A percentile compares a stretch with the other conserved stretches of the same genome.
These are phyloP conservation scores for Globisporangium acanthophoron DNA, from an alignment of 352 stramenopile genomes.

Conservation along the genomic window DNA sequence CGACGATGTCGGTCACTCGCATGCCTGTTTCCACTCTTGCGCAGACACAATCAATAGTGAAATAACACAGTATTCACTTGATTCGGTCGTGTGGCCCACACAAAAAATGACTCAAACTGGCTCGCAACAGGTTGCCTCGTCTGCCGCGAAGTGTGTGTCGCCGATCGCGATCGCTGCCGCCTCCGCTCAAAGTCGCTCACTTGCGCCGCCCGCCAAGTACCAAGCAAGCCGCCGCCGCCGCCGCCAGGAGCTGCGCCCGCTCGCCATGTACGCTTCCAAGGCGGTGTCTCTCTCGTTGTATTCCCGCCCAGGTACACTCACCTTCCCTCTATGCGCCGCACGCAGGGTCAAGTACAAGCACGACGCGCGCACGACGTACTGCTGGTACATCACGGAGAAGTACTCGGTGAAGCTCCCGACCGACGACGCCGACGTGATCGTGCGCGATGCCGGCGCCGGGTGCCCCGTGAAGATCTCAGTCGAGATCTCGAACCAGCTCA, in stretches of 20 bases:
- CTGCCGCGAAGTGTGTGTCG: neutral
- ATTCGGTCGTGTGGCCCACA: neutral
- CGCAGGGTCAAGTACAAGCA: slow-evolving; percentile 58
- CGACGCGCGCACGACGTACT: slow-evolving; percentile 76
- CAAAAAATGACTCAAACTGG: neutral
- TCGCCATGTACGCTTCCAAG: neutral
- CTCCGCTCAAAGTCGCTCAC: neutral
- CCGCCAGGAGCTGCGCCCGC: neutral
- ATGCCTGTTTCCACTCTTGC: too few species aligned
- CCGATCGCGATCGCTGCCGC: neutral
- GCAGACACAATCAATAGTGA: neutral
- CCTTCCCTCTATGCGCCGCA: neutral
- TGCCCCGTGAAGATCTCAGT: slow-evolving; percentile 70
- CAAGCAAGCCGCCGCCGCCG: neutral
- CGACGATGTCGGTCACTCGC: too few species aligned
- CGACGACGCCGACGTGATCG: slow-evolving; percentile 37
- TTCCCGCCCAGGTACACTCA: neutral
- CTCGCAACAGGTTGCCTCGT: neutral
- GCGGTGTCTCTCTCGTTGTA: too few species aligned
- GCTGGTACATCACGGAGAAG: slow-evolving; percentile 66
- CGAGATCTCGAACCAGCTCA: slow-evolving; percentile 41
- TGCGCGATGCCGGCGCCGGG: slow-evolving; percentile 24
- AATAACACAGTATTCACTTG: neutral
- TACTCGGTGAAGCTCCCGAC: slow-evolving; percentile 43
- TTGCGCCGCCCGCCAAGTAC: slow-evolving; percentile 10